Evolutionary conservation across 2,329 filamentous ascomycete genomes (phyloP), one percentile per base, ranked within the genome.

Genomic region (Nemania sp.): DNA sequence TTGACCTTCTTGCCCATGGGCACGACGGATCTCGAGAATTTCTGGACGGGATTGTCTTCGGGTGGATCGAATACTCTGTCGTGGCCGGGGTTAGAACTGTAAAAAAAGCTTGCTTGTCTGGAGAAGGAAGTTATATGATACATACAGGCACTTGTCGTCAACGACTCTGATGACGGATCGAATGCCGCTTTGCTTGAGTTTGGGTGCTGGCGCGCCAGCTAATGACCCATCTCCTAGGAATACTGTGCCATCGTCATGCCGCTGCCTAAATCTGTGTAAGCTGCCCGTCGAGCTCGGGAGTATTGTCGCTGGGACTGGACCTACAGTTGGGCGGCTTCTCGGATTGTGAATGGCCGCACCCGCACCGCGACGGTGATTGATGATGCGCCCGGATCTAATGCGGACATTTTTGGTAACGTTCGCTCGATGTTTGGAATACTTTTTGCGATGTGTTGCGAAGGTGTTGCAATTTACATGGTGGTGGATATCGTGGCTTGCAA

Each of bases 221-320:
- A 99, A 80, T 15, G 93, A 97, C 55, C 94, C 94, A 71, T 99
- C 94, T 57, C 94, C 94, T n/a, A 99, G 82, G 70, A 99, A 99
- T 31, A 96, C 73, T 5, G 90, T 91, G 49, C 87, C 86, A 72
- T 97, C 93, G 65, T 99, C 93, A 66, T 75, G 82, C 68, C 80
- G 83, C 46, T 84, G 80, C 63, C 82, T 84, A 61, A 11, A 33
- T 23, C 37, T 9, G 26, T 19, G 59, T 66, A 42, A 66, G 57
- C n/a, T 17, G 40, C 11, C 17, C 12, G 14, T 22, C 42, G n/a
- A 2, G 22, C 1, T 6, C 14, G 14, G 22, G 4, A 19, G 28
- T 20, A n/a, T 19, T 36, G 26, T 24, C 41, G 7, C n/a, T 26
- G 39, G 41, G 20, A 7, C 8, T 15, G 42, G 41, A 64, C 80